Evolutionary conservation across 1,284 basidiomycete species (phyloP).

Genomic region (Cystobasidium sp.): DNA sequence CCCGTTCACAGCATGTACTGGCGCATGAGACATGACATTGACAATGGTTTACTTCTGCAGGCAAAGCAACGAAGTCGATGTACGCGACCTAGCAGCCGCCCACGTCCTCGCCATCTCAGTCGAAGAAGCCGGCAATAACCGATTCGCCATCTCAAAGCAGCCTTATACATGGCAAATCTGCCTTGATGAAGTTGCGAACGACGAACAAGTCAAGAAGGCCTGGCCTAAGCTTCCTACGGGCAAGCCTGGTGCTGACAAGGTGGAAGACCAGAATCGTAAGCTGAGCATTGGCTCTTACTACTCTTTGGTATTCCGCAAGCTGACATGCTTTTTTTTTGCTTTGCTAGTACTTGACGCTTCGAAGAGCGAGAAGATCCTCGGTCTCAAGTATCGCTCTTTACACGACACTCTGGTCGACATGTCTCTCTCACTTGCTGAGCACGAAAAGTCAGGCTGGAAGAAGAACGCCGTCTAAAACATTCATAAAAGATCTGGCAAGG

Average conservation of each 20-base stretch:
- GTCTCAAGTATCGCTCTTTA: slow-evolving; percentile 20
- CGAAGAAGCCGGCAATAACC: slow-evolving; percentile 54
- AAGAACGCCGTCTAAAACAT: slow-evolving; percentile 5
- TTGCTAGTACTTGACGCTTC: slow-evolving; percentile 17
- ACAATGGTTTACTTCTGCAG: slow-evolving; percentile 42
- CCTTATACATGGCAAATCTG: slow-evolving; percentile 37
- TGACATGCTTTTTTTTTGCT: neutral
- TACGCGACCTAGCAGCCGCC: slow-evolving; percentile 57
- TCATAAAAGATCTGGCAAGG: neutral
- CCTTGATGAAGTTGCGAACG: slow-evolving; percentile 21
- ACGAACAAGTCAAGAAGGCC: slow-evolving; percentile 25
- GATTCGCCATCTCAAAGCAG: slow-evolving; percentile 54
- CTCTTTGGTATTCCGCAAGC: neutral
- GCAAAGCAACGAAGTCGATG: slow-evolving; percentile 56
- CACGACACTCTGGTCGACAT: slow-evolving; percentile 40
- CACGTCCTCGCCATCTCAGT: slow-evolving; percentile 55
- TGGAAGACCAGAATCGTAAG: slow-evolving; percentile 35
- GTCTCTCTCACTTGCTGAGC: slow-evolving; percentile 29
- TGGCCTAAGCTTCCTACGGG: slow-evolving; percentile 38
- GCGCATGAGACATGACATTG: neutral
- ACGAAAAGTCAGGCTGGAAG: slow-evolving; percentile 22
- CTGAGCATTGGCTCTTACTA: neutral
- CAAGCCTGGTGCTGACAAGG: slow-evolving; percentile 27
- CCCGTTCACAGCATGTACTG: neutral
- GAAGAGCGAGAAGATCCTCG: slow-evolving; percentile 40